Base-by-base conservation (phyloP, 2,329 filamentous ascomycete species). In the Ceratocystis albifundus region DNA sequence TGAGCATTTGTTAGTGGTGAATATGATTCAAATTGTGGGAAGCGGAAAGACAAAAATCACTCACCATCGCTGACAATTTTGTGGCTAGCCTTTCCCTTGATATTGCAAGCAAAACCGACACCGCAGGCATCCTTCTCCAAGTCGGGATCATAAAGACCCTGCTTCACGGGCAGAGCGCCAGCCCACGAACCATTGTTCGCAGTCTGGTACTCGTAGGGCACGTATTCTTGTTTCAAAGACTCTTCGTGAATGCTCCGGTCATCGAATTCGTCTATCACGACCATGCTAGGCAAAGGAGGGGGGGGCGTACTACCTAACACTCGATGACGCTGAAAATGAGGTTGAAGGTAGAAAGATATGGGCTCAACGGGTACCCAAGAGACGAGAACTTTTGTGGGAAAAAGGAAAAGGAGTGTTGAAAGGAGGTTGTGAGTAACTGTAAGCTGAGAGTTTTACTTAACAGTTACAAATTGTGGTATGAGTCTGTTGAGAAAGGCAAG, bases 1-100 rank as follows among this genome's bases (percentile, higher is more conserved):
- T 12, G 20, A 28, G 20, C 22, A 62, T 55, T n/a, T 32, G 10
- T 41, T n/a, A 28, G 22, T n/a, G 44, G 45, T 4, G 44, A 15
- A 25, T 30, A 36, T 53, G 46, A 22, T 10, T 25, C 15, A 10
- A 36, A 25, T 20, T 10, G 4, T 28, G 1, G 5, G 12, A 36
- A 59, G 53, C 12, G n/a, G n/a, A 59, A 8, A 12, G 53, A 57
- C n/a, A 15, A 59, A 32, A 78, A 86, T 80, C 77, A 94, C 90
- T 93, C 96, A 94, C 90, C 93, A 96, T 97, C 93, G 78, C 89
- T 96, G 70, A 97, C 88, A 74, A 97, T 97, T 76, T 97, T 99
- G 83, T 97, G 94, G 81, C 92, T 97, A 70, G 92, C 78, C 77
- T 89, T 88, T 80, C 94, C 94, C 82, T 97, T 97, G 78, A 97